Percentiles rank a stretch among this genome's conserved stretches.
phyloP scores from a whole-genome alignment of 305 asterid genomes.

The Plantago coronopus region DNA sequence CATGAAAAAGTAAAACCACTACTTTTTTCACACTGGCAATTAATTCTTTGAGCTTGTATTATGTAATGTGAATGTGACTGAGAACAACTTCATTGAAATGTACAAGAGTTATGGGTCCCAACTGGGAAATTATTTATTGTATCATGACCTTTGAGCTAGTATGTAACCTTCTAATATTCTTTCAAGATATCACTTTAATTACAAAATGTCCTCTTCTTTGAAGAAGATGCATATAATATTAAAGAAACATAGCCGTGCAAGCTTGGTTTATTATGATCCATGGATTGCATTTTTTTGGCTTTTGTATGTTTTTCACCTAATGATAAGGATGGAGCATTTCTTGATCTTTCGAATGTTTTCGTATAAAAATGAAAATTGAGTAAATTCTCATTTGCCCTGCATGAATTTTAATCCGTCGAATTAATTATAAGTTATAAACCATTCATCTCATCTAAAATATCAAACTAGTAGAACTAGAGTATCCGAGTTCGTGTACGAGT shows the following conservation, averaged over 20 bases:
- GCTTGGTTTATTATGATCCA: too few relatives aligned
- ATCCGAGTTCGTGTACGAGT: too few relatives aligned
- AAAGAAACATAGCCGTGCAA: constrained; percentile 18
- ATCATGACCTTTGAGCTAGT: constrained; percentile 22
- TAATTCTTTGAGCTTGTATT: neutral
- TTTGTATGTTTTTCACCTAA: too few relatives aligned
- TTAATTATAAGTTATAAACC: too few relatives aligned
- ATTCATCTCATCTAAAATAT: too few relatives aligned
- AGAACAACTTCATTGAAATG: constrained; percentile 21
- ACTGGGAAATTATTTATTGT: constrained; percentile 11
- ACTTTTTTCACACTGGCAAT: neutral
- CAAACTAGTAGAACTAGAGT: too few relatives aligned
- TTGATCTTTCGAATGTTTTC: too few relatives aligned
- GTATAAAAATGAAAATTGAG: neutral
- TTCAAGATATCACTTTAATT: constrained; percentile 10
- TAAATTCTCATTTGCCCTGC: too few relatives aligned
- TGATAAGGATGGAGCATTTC: too few relatives aligned
- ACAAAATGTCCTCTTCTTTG: constrained; percentile 18
- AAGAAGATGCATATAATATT: neutral
- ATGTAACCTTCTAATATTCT: constrained; percentile 24
- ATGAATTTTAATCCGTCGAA: too few relatives aligned
- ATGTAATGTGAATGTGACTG: constrained; percentile 11
- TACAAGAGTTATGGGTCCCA: constrained; percentile 32
- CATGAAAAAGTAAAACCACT: neutral
- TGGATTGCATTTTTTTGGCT: too few relatives aligned